Evolutionary conservation across 768 basidiomycete species (phyloP).

Genomic region (Gloeostereum incarnatum): DNA sequence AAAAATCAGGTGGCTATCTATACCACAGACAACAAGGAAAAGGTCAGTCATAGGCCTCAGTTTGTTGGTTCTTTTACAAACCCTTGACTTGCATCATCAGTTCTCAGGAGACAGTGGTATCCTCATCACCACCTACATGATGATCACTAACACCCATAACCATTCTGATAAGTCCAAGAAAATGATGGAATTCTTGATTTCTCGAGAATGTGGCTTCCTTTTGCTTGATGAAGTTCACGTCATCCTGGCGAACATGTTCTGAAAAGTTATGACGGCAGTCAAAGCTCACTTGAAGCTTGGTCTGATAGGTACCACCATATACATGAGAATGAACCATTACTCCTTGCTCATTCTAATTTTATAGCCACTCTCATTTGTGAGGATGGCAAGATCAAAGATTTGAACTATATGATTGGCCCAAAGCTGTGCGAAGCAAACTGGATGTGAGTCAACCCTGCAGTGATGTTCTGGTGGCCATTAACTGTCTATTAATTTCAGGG

Average conservation of each 20-base stretch:
- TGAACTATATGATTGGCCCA: slow-evolving; percentile 77
- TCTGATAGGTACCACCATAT: slow-evolving; percentile 45
- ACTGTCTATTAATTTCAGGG: slow-evolving; percentile 12
- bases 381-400: slow-evolving; percentile 72
- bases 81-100: slow-evolving; percentile 18
- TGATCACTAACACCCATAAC: slow-evolving; percentile 78
- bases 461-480: not conserved
- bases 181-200: slow-evolving; percentile 77
- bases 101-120: slow-evolving; percentile 72
- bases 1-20: slow-evolving; percentile 71
- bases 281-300: slow-evolving; percentile 80
- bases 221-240: slow-evolving; percentile 75
- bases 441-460: slow-evolving; percentile 30
- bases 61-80: slow-evolving; percentile 1
- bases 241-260: slow-evolving; percentile 74
- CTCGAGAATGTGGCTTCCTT: slow-evolving; percentile 74
- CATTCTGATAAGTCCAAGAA: slow-evolving; percentile 76
- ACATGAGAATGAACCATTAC: slow-evolving; percentile 7
- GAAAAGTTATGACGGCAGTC: slow-evolving; percentile 69
- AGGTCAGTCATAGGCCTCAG: slow-evolving; percentile 24
- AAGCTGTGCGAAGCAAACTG: slow-evolving; percentile 80
- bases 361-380: slow-evolving; percentile 71
- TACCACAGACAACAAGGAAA: slow-evolving; percentile 70
- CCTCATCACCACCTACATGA: slow-evolving; percentile 74
- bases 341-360: not conserved